phyloP scores from a whole-genome alignment of 306 rosid genomes.

The Corylus americana region DNA sequence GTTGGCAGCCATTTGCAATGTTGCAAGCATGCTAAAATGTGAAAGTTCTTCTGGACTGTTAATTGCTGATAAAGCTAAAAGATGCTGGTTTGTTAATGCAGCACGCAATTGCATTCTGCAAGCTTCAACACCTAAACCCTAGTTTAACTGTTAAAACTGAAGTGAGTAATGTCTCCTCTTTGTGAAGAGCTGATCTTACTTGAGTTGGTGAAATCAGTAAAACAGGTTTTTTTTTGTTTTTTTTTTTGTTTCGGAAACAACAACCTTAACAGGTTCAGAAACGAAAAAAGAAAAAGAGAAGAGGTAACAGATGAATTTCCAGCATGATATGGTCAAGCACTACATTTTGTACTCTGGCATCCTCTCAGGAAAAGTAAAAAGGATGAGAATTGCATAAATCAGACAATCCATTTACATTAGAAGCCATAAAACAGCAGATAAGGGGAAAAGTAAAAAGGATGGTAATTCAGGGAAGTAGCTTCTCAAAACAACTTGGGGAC shows the following conservation, averaged over 20 bases:
- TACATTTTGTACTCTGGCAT: background rate
- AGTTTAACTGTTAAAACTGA: constrained; percentile 66
- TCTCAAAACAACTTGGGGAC: background rate
- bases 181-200: constrained; percentile 25
- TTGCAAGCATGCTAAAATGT: constrained; percentile 48
- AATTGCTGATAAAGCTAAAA: constrained; percentile 61
- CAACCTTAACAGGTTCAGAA: no score
- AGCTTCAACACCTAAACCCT: constrained; percentile 80
- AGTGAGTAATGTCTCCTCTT: constrained; percentile 47
- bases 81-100: constrained; percentile 78
- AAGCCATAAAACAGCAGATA: background rate
- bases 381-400: no score
- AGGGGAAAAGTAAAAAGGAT: background rate
- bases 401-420: background rate
- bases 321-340: background rate
- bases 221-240: background rate
- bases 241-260: no score
- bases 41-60: constrained; percentile 54
- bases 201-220: constrained; percentile 27
- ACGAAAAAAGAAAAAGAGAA: no score
- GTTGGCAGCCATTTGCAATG: constrained; percentile 72
- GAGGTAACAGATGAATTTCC: background rate
- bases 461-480: background rate
- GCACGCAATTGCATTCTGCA: constrained; percentile 74
- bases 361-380: background rate